Evolutionary conservation across 495 filamentous ascomycete genomes (phyloP).

Genomic region (Penicillium arizonense): DNA sequence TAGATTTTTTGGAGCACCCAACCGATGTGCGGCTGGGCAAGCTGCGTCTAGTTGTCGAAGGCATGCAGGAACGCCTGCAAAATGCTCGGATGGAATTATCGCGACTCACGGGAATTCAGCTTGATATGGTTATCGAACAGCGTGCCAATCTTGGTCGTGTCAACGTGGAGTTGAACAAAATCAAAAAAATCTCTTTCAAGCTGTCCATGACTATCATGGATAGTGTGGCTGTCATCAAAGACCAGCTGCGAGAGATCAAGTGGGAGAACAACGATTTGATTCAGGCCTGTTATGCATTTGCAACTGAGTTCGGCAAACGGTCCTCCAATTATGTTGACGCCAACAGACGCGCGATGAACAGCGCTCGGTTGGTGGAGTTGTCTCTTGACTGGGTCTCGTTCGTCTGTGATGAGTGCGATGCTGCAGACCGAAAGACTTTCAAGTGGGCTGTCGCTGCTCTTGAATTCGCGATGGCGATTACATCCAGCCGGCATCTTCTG

Average conservation of each 20-base stretch:
- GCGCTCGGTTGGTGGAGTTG: slow-evolving; percentile 86
- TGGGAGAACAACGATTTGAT: slow-evolving; percentile 93
- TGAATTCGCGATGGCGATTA: slow-evolving; percentile 97
- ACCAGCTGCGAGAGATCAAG: slow-evolving; percentile 66
- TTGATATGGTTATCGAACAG: slow-evolving; percentile 87
- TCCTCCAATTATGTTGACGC: slow-evolving; percentile 91
- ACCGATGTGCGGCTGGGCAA: slow-evolving; percentile 85
- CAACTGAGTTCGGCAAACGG: slow-evolving; percentile 94
- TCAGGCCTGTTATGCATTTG: slow-evolving; percentile 98
- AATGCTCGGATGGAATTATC: slow-evolving; percentile 76
- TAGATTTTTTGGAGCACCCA: slow-evolving; percentile 70
- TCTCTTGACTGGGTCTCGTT: slow-evolving; percentile 97
- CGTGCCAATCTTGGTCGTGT: slow-evolving; percentile 91
- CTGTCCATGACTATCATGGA: slow-evolving; percentile 99
- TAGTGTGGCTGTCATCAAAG: slow-evolving; percentile 86
- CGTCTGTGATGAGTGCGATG: slow-evolving; percentile 93
- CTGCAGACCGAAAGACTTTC: slow-evolving; percentile 94
- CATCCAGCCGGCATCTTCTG: slow-evolving; percentile 84
- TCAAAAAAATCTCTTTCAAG: slow-evolving; percentile 94
- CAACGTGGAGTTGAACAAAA: slow-evolving; percentile 86
- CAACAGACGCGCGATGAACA: slow-evolving; percentile 93
- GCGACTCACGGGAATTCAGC: slow-evolving; percentile 71
- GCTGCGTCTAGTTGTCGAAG: slow-evolving; percentile 85
- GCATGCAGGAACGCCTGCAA: slow-evolving; percentile 72
- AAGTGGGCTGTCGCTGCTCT: slow-evolving; percentile 93